Evolutionary conservation across 768 basidiomycete genomes (phyloP).

Genomic region (Pleurotus citrinopileatus): DNA sequence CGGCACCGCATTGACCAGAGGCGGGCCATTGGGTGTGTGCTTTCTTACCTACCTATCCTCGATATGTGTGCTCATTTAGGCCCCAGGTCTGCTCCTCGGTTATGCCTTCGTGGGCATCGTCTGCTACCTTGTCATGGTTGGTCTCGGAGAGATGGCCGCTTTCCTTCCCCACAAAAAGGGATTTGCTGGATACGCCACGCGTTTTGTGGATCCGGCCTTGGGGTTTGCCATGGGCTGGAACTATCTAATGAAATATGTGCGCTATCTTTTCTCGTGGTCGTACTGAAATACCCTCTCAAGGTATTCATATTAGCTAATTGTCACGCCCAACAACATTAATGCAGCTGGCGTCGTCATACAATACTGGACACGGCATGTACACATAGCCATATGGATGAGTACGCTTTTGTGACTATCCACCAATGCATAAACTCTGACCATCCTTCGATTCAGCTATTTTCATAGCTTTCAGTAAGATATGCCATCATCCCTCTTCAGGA

Average conservation of each 20-base stretch:
- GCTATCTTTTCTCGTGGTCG: constrained; percentile 13
- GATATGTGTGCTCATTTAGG: not conserved
- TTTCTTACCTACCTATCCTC: not conserved
- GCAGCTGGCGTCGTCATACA: constrained; percentile 53
- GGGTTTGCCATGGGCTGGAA: constrained; percentile 69
- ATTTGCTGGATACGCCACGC: constrained; percentile 57
- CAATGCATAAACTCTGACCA: constrained; percentile 9
- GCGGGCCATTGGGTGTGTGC: constrained; percentile 47
- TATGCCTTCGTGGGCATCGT: constrained; percentile 52
- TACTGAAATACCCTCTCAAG: not conserved
- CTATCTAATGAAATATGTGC: constrained; percentile 55
- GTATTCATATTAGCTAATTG: constrained; percentile 42
- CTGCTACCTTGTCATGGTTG: constrained; percentile 59
- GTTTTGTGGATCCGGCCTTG: constrained; percentile 66
- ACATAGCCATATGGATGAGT: constrained; percentile 59
- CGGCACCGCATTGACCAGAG: constrained; percentile 53
- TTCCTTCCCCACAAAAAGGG: constrained; percentile 61
- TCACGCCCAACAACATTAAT: constrained; percentile 66
- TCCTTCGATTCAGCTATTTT: constrained; percentile 41
- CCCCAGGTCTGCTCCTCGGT: constrained; percentile 27
- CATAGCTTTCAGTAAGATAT: constrained; percentile 49
- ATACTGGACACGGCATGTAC: constrained; percentile 43
- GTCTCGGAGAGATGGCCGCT: constrained; percentile 49
- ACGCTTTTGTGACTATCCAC: constrained; percentile 18
- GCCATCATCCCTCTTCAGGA: not conserved